These are phyloP conservation scores for Nectriaceae sp. DNA, from an alignment of 2,329 filamentous ascomycete genomes.

Conservation along the genomic window DNA sequence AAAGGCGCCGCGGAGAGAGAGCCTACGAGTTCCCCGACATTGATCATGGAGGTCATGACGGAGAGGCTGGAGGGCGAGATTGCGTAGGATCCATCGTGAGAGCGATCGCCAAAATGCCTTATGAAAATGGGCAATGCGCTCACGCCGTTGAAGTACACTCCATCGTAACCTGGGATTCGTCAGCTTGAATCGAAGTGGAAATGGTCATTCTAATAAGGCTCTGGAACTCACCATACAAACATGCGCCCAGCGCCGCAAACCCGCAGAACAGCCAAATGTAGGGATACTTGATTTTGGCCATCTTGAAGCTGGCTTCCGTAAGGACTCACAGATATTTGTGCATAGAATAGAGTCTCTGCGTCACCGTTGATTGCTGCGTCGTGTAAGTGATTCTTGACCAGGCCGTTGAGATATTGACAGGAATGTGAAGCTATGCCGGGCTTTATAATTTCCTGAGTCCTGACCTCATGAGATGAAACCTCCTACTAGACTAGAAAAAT, in stretches of 20 bases:
- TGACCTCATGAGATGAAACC: no score
- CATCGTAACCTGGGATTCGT: no score
- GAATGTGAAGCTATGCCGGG: no score
- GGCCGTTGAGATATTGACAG: no score
- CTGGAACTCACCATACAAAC: conserved; percentile 40
- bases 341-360: no score
- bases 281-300: conserved; percentile 30
- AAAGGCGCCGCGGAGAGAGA: conserved; percentile 37
- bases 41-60: conserved; percentile 41
- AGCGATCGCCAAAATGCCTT: conserved; percentile 32
- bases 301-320: conserved; percentile 5
- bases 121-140: conserved; percentile 36
- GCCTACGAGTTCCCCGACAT: conserved; percentile 40
- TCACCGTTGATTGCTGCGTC: no score
- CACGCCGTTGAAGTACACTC: conserved; percentile 39
- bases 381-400: no score
- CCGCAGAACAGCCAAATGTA: conserved; percentile 34
- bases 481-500: no score
- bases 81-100: conserved; percentile 29
- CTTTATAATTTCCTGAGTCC: no score
- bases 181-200: no score
- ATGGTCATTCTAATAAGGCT: no score
- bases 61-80: conserved; percentile 26
- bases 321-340: no score
- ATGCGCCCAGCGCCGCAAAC: conserved; percentile 39